Conservation (phyloP, 805 yeast species). For the Kazachstania africana region DNA sequence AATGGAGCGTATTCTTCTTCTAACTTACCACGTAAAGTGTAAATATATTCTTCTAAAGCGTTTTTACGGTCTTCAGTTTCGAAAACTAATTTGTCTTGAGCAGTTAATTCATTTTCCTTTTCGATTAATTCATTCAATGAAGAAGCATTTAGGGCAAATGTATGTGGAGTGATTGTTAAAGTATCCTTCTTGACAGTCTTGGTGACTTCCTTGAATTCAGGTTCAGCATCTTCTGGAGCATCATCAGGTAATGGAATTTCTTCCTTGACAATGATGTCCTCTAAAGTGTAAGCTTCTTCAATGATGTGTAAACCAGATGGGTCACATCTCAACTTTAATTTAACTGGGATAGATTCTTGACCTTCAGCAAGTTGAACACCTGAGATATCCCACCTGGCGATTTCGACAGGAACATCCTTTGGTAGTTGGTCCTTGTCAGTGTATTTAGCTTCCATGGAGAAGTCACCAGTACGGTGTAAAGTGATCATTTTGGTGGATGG, state of each 20-base stretch:
- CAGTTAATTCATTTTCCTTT: conserved; percentile 70
- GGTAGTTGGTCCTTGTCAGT: conserved; percentile 67
- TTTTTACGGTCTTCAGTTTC: conserved; percentile 99
- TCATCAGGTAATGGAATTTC: conserved; percentile 48
- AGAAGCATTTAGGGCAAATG: conserved; percentile 49
- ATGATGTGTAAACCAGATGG: conserved; percentile 92
- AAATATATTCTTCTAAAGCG: conserved; percentile 95
- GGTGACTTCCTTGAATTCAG: conserved; percentile 81
- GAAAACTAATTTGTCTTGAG: conserved; percentile 91
- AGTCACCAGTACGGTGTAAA: conserved; percentile 82
- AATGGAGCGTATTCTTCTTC: conserved; percentile 83
- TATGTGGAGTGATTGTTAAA: conserved; percentile 46
- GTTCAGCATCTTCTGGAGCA: conserved; percentile 54
- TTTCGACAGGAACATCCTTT: conserved; percentile 45
- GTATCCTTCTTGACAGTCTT: conserved; percentile 87
- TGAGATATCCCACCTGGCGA: conserved; percentile 76
- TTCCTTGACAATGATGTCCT: conserved; percentile 83
- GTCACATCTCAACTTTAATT: conserved; percentile 91
- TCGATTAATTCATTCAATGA: conserved; percentile 56
- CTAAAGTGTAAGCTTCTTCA: conserved; percentile 90
- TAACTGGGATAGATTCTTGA: conserved; percentile 67
- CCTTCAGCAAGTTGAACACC: conserved; percentile 79
- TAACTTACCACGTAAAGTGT: conserved; percentile 91
- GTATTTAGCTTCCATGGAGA: conserved; percentile 76
- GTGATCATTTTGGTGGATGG: conserved; percentile 96